Percentiles rank a stretch among this genome's conserved stretches.
Evolutionary conservation across 2,329 filamentous ascomycete genomes (phyloP).

Genomic region (Alternaria metachromatica): DNA sequence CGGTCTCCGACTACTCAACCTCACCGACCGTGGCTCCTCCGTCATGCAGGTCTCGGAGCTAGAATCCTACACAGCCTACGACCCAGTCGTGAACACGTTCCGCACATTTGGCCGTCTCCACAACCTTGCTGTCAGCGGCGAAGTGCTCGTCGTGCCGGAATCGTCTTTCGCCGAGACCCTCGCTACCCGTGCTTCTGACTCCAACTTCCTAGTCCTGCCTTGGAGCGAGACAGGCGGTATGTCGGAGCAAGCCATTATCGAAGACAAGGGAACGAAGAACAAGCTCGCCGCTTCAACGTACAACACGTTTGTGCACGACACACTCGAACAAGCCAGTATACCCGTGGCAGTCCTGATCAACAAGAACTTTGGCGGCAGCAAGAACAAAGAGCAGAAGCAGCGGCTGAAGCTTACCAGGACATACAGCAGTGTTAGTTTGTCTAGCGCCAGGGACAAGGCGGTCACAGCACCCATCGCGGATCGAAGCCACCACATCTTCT

Average conservation of each 20-base stretch:
- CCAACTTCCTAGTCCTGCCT: conserved; percentile 79
- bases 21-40: conserved; percentile 90
- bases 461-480: conserved; percentile 65
- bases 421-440: conserved; percentile 51
- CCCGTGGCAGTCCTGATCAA: conserved; percentile 83
- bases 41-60: conserved; percentile 92
- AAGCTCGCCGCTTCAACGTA: conserved; percentile 70
- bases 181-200: conserved; percentile 63
- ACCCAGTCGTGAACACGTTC: conserved; percentile 92
- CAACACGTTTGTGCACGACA: conserved; percentile 73
- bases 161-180: conserved; percentile 80
- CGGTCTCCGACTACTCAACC: conserved; percentile 82
- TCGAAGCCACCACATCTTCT: conserved; percentile 81
- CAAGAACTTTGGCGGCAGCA: conserved; percentile 65
- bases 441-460: conserved; percentile 64
- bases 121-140: conserved; percentile 81
- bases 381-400: conserved; percentile 38
- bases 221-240: conserved; percentile 87
- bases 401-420: conserved; percentile 32
- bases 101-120: conserved; percentile 85
- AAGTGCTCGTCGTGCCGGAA: conserved; percentile 79
- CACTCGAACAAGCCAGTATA: conserved; percentile 68
- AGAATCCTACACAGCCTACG: conserved; percentile 68
- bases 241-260: conserved; percentile 65
- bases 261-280: conserved; percentile 59